phyloP scores from a whole-genome alignment of 495 filamentous ascomycete genomes.

The Recurvomyces mirabilis region DNA sequence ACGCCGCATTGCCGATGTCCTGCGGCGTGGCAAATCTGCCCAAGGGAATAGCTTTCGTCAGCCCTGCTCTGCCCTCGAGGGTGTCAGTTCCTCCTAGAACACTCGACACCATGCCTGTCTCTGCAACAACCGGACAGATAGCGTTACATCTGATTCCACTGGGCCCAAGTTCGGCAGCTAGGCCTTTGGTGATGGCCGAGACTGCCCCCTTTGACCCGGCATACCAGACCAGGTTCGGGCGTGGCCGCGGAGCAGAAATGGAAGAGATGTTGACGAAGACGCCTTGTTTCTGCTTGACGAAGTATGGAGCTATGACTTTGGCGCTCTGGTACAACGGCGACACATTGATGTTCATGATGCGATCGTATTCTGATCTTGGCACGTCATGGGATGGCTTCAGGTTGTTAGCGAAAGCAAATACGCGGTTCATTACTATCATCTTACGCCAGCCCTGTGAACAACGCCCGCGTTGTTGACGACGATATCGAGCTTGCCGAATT shows the following conservation, averaged over 20 bases:
- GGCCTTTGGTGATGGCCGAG: slow-evolving; percentile 22
- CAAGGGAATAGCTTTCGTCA: slow-evolving; percentile 50
- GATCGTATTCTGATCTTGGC: slow-evolving; percentile 10
- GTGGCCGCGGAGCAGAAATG: slow-evolving; percentile 23
- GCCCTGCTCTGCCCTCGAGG: slow-evolving; percentile 53
- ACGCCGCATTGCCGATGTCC: slow-evolving; percentile 26
- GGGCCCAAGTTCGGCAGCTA: slow-evolving; percentile 21
- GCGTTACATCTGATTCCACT: slow-evolving; percentile 21
- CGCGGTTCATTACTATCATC: too few relatives aligned
- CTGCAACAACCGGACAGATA: slow-evolving; percentile 19
- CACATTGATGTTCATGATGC: slow-evolving; percentile 19
- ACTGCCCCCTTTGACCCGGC: slow-evolving; percentile 24
- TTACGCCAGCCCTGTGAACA: slow-evolving; percentile 5
- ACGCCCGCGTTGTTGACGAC: slow-evolving; percentile 25
- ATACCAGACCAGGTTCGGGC: slow-evolving; percentile 26
- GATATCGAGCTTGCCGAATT: slow-evolving; percentile 17
- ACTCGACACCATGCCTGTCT: slow-evolving; percentile 49
- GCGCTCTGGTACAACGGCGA: slow-evolving; percentile 11
- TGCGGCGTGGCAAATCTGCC: slow-evolving; percentile 22
- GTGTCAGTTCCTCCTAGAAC: slow-evolving; percentile 31
- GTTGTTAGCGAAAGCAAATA: too few relatives aligned
- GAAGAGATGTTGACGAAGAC: slow-evolving; percentile 24
- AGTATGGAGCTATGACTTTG: slow-evolving; percentile 9
- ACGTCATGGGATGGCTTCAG: slow-evolving; percentile 7
- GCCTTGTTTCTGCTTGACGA: slow-evolving; percentile 10